Evolutionary conservation across 345 rosid genomes (phyloP), one percentile per base, ranked within the genome.

Genomic region (Streptanthus diversifolius): DNA sequence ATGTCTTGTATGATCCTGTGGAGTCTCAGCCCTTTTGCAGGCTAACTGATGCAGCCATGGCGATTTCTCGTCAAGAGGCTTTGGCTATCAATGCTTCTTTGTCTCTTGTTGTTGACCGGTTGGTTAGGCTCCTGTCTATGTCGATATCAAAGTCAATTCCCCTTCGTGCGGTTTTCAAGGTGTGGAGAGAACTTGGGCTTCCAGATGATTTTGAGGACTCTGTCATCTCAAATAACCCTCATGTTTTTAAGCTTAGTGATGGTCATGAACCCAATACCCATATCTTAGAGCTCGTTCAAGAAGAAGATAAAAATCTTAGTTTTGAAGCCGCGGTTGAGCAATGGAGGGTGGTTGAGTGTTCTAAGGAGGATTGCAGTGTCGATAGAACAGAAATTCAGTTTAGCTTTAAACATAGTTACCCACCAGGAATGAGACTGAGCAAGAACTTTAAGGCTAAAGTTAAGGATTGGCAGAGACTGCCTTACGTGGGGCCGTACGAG

Each of bases 181-280:
- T 91, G 14, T 95, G 96, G 99, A 89, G 90, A 82, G 97, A 95
- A 56, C 82, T 89, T 53, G 93, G 96, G 5, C 91, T 93, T 59
- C 99, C 99, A 1, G 95, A 89, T 82, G 92, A 91, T 49, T 91
- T 91, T 70, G 99, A 95, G 79, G 92, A 88, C 68, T 89, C 99
- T 5, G 88, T 91, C 37, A 88, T 91, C 30, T 70, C 76, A 15
- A 60, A 35, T 51, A 88, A 89, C 80, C 67, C 83, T 10, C 79
- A 84, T 70, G 25, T 89, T 10, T 91, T 89, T 45, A 75, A 5
- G 66, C 86, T 84, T n/a, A 73, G 68, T 44, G 88, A 81, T 65
- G 97, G 80, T 11, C 52, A 82, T 75, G 95, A 95, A 44, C 89
- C 86, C 1, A 84, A 84, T 57, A 95, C 95, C 5, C 96, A 95